Evolutionary conservation across 2,329 filamentous ascomycete genomes (phyloP).

Genomic region (Hymenotorrendiella dingleyae): DNA sequence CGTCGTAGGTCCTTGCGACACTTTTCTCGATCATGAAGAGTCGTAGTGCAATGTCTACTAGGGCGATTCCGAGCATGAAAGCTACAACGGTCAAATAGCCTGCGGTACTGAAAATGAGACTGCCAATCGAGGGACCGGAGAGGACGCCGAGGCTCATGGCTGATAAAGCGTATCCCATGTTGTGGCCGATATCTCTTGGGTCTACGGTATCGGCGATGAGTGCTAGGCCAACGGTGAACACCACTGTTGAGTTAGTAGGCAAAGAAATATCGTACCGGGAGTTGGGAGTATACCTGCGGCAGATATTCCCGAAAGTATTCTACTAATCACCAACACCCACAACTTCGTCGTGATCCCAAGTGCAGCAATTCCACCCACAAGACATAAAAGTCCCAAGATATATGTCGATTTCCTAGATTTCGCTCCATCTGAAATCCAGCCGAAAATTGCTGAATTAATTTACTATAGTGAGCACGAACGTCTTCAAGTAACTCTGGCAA

Average conservation of each 20-base stretch:
- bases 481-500: too few species aligned
- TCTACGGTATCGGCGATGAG: slow-evolving; percentile 64
- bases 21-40: slow-evolving; percentile 54
- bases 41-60: slow-evolving; percentile 52
- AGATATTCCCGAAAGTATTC: slow-evolving; percentile 60
- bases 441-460: slow-evolving; percentile 4
- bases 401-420: slow-evolving; percentile 2
- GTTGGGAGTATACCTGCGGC: slow-evolving; percentile 39
- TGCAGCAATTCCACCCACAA: background rate
- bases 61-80: slow-evolving; percentile 45
- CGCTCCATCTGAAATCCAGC: slow-evolving; percentile 3
- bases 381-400: slow-evolving; percentile 4
- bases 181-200: slow-evolving; percentile 52
- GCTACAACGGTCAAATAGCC: slow-evolving; percentile 54
- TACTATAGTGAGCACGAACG: too few species aligned
- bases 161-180: slow-evolving; percentile 48
- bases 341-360: background rate
- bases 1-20: slow-evolving; percentile 45
- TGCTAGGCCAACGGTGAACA: slow-evolving; percentile 67
- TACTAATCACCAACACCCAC: slow-evolving; percentile 46
- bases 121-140: slow-evolving; percentile 53
- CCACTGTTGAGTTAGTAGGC: slow-evolving; percentile 37
- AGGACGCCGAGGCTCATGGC: slow-evolving; percentile 56
- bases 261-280: background rate
- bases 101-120: slow-evolving; percentile 50